Conservation (phyloP, 345 rosid genomes). For the Hypericum androsaemum region DNA sequence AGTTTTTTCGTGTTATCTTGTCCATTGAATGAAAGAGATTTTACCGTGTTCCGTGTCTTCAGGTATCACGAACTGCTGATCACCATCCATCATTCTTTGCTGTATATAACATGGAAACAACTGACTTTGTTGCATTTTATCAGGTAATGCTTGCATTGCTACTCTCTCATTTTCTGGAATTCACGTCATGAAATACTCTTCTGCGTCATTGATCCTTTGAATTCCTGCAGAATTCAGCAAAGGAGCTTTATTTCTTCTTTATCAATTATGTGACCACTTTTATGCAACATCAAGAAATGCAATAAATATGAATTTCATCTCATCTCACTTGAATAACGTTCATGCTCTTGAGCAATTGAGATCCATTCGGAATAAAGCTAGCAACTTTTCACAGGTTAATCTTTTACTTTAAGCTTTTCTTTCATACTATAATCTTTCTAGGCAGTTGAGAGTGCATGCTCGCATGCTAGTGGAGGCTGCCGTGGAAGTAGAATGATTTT, state of each 20-base stretch:
- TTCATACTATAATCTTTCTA: too few relatives aligned
- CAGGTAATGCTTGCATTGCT: slow-evolving; percentile 57
- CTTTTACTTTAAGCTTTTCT: neutral
- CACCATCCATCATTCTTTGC: slow-evolving; percentile 77
- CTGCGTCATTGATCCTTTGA: slow-evolving; percentile 16
- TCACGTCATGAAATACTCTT: neutral
- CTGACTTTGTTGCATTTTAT: slow-evolving; percentile 88
- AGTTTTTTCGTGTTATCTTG: too few relatives aligned
- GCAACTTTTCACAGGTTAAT: slow-evolving; percentile 47
- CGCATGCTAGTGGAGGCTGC: neutral
- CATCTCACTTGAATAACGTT: slow-evolving; percentile 75
- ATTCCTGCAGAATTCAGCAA: slow-evolving; percentile 66
- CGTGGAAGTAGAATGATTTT: neutral
- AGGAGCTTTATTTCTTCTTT: slow-evolving; percentile 69
- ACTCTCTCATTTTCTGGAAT: neutral
- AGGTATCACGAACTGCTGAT: slow-evolving; percentile 65
- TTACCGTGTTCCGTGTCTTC: slow-evolving; percentile 18
- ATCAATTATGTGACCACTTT: slow-evolving; percentile 76
- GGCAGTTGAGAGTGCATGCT: too few relatives aligned
- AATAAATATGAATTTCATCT: slow-evolving; percentile 61
- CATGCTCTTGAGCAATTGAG: slow-evolving; percentile 69
- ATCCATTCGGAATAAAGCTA: slow-evolving; percentile 56
- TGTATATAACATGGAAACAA: slow-evolving; percentile 94
- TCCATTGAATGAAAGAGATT: neutral
- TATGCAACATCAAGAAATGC: slow-evolving; percentile 52